Evolutionary conservation across 495 filamentous ascomycete species (phyloP).

Genomic region (Penicillium ochrochloron): DNA sequence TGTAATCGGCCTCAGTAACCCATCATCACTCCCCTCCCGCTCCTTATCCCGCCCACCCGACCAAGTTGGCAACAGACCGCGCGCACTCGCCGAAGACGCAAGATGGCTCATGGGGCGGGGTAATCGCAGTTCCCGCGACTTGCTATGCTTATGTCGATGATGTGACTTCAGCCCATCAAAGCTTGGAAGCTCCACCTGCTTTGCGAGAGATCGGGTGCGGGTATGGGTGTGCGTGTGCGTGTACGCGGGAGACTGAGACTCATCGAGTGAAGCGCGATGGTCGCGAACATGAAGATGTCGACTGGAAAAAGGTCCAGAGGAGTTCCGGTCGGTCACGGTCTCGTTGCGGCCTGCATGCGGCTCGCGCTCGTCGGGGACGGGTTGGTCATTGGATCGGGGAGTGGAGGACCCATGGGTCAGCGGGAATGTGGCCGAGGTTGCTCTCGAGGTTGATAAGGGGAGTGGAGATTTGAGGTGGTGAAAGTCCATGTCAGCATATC

Average conservation of each 20-base stretch:
- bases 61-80: constrained; percentile 44
- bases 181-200: constrained; percentile 23
- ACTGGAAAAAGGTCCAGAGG: neutral
- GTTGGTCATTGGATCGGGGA: constrained; percentile 23
- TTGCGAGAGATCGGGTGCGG: constrained; percentile 4
- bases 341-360: constrained; percentile 23
- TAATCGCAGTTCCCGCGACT: constrained; percentile 43
- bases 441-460: constrained; percentile 19
- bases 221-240: too few species aligned
- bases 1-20: constrained; percentile 38
- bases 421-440: constrained; percentile 28
- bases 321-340: constrained; percentile 1
- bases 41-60: constrained; percentile 41
- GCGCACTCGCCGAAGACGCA: constrained; percentile 40
- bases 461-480: constrained; percentile 18
- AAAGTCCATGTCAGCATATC: constrained; percentile 32
- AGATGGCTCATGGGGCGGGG: constrained; percentile 46
- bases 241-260: constrained; percentile 5
- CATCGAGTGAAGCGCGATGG: neutral
- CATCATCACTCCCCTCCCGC: constrained; percentile 38
- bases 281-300: constrained; percentile 2
- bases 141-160: constrained; percentile 41
- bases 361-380: constrained; percentile 21
- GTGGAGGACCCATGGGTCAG: constrained; percentile 37
- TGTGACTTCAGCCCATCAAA: constrained; percentile 29